A percentile compares a stretch with the other conserved stretches of the same genome.
Evolutionary conservation across 139 green algal genomes (phyloP).

Genomic region (Trebouxia sp.): DNA sequence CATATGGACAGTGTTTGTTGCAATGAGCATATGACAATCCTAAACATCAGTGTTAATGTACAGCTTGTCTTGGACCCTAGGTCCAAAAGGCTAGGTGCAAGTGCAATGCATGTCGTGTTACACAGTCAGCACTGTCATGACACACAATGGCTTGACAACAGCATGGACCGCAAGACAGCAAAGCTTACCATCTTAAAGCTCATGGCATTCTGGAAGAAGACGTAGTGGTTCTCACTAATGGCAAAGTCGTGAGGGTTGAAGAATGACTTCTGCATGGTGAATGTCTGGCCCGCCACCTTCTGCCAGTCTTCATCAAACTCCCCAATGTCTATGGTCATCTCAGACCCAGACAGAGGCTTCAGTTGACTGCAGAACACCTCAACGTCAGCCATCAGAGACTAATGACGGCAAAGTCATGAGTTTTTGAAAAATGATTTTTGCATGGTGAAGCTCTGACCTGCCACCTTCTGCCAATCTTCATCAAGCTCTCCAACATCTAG

Average conservation of each 20-base stretch:
- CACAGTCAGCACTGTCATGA: neutral
- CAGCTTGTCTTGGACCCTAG: no score
- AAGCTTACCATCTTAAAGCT: conserved; percentile 29
- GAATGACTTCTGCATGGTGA: conserved; percentile 30
- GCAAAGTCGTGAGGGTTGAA: conserved; percentile 42
- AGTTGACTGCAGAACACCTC: conserved; percentile 8
- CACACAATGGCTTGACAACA: neutral
- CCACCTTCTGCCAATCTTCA: no score
- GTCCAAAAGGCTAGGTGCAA: no score
- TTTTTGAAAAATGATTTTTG: conserved; percentile 34
- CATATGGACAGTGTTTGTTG: no score
- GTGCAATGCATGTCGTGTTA: no score
- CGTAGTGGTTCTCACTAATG: conserved; percentile 11
- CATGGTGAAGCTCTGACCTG: no score
- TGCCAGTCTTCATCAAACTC: conserved; percentile 26
- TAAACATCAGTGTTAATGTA: no score
- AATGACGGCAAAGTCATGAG: conserved; percentile 36
- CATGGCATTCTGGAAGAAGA: conserved; percentile 38
- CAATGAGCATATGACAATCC: no score
- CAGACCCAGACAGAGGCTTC: neutral
- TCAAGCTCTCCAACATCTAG: no score
- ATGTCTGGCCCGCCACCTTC: neutral
- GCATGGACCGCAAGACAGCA: neutral
- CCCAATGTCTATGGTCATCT: conserved; percentile 16
- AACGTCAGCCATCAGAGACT: neutral